phyloP scores from a whole-genome alignment of 2,329 filamentous ascomycete species.

The Cryphonectria japonica region DNA sequence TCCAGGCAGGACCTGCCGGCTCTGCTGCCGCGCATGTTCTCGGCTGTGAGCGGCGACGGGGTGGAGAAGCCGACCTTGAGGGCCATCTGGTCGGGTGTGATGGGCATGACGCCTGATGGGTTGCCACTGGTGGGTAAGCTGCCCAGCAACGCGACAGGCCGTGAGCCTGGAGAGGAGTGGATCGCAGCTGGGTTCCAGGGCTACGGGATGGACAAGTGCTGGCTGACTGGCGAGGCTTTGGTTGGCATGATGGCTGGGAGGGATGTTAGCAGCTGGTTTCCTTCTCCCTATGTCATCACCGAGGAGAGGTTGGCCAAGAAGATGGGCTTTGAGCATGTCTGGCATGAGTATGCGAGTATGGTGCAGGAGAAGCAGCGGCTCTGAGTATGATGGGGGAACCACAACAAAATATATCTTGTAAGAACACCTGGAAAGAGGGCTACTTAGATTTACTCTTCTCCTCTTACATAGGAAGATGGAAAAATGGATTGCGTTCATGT shows the following conservation, averaged over 20 bases:
- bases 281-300: constrained; percentile 1
- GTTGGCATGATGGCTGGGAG: constrained; percentile 20
- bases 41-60: neutral
- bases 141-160: constrained; percentile 26
- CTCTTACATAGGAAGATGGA: no score
- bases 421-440: neutral
- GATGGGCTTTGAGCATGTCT: neutral
- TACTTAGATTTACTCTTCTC: neutral
- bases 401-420: neutral
- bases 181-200: constrained; percentile 39
- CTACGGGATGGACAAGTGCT: constrained; percentile 38
- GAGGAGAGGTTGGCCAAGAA: constrained; percentile 1
- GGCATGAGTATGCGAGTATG: neutral
- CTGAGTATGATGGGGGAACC: neutral
- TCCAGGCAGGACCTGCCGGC: constrained; percentile 4
- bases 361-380: neutral
- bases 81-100: constrained; percentile 37
- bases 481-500: no score
- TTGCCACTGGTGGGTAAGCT: constrained; percentile 36
- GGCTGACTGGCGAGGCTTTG: constrained; percentile 35
- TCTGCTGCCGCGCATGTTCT: constrained; percentile 12
- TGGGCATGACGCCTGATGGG: constrained; percentile 37
- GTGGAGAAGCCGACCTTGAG: constrained; percentile 7
- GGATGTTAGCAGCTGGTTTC: constrained; percentile 11
- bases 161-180: constrained; percentile 34